A percentile compares a stretch with the other conserved stretches of the same genome.
phyloP scores from a whole-genome alignment of 768 basidiomycete species.

The Asterophora lycoperdoides region DNA sequence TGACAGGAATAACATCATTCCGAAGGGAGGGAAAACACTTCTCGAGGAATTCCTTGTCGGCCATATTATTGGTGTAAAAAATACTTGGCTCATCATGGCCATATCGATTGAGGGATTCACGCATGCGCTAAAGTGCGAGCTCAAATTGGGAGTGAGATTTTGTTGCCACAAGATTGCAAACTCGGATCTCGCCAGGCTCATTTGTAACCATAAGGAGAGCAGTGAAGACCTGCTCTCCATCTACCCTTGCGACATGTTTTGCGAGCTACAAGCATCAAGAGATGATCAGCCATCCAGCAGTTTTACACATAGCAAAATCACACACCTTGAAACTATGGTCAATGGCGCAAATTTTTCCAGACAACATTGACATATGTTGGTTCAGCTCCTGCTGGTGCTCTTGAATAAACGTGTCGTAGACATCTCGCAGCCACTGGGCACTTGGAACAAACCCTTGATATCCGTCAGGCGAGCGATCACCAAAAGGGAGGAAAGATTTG shows the following conservation, averaged over 20 bases:
- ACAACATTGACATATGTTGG: constrained; percentile 24
- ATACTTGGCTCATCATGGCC: constrained; percentile 22
- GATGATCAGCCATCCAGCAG: too few species aligned
- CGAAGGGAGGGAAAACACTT: constrained; percentile 14
- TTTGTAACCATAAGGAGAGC: constrained; percentile 25
- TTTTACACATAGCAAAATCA: background rate
- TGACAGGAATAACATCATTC: constrained; percentile 14
- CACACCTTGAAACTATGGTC: constrained; percentile 27
- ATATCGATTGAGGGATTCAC: constrained; percentile 22
- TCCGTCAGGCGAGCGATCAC: constrained; percentile 9
- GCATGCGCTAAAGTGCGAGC: constrained; percentile 19
- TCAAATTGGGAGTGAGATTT: constrained; percentile 30
- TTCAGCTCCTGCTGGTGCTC: constrained; percentile 15
- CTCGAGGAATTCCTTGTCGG: constrained; percentile 20
- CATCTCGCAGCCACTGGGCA: constrained; percentile 15
- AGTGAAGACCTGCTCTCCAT: constrained; percentile 23
- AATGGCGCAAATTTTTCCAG: constrained; percentile 13
- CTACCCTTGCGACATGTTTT: constrained; percentile 23
- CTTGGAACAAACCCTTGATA: constrained; percentile 21
- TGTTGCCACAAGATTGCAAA: constrained; percentile 22
- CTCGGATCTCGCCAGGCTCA: constrained; percentile 22
- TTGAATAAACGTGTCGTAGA: constrained; percentile 25
- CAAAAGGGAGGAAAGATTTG: constrained; percentile 1
- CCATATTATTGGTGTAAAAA: constrained; percentile 28
- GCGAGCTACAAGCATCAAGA: constrained; percentile 17